phyloP scores from a whole-genome alignment of 129 eudicot species.

The Dittrichia graveolens region DNA sequence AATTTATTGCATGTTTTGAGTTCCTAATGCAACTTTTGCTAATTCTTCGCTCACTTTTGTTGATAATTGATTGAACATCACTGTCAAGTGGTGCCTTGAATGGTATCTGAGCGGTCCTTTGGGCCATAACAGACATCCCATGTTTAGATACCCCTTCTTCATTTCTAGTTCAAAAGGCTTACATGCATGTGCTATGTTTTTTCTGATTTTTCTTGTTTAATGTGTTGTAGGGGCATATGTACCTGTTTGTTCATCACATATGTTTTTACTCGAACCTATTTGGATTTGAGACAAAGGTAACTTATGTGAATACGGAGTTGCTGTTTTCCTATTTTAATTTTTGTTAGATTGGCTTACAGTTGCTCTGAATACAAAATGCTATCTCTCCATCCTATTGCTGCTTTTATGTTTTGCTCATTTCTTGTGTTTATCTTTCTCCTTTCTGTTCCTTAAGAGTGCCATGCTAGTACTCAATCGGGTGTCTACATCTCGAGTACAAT shows the following conservation, averaged over 20 bases:
- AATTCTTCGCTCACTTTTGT: background rate
- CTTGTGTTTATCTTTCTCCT: background rate
- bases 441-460: background rate
- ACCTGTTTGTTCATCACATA: constrained; percentile 67
- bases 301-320: constrained; percentile 8
- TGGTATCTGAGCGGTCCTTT: background rate
- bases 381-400: background rate
- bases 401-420: background rate
- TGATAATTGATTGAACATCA: background rate
- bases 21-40: background rate
- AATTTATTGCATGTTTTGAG: background rate
- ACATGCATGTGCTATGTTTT: constrained; percentile 14
- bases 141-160: background rate
- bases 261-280: constrained; percentile 94
- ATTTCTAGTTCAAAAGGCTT: background rate
- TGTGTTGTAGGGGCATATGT: constrained; percentile 93
- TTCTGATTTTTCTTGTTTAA: constrained; percentile 37
- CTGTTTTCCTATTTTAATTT: constrained; percentile 12
- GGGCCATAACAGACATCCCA: background rate
- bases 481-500: background rate
- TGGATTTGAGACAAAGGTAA: constrained; percentile 96
- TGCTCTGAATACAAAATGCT: constrained; percentile 5
- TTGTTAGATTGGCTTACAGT: background rate
- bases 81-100: background rate
- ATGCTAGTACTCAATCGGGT: background rate